These are phyloP conservation scores for Triadica sebifera DNA, from an alignment of 345 rosid species.

Conservation along the genomic window DNA sequence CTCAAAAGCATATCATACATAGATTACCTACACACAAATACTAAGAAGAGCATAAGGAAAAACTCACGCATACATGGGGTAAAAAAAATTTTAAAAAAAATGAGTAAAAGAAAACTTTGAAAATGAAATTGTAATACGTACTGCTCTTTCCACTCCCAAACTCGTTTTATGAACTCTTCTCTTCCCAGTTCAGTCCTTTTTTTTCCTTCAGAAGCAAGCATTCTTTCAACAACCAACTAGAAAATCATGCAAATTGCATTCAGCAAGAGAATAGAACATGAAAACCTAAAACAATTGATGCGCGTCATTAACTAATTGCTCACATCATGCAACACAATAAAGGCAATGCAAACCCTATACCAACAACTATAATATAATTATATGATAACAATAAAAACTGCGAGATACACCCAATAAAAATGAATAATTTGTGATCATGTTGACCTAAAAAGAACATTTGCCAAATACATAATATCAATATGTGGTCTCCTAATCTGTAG, in stretches of 20 bases:
- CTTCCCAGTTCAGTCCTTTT: slow-evolving; percentile 75
- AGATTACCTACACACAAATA: too few relatives aligned
- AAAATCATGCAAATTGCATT: slow-evolving; percentile 21
- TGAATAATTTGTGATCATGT: background rate
- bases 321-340: slow-evolving; percentile 8
- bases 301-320: slow-evolving; percentile 5
- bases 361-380: too few relatives aligned
- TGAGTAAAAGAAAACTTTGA: background rate
- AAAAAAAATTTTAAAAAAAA: background rate
- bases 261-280: slow-evolving; percentile 15
- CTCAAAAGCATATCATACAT: too few relatives aligned
- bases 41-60: background rate
- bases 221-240: slow-evolving; percentile 94
- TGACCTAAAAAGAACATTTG: background rate
- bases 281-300: background rate
- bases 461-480: slow-evolving; percentile 2
- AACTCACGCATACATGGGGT: background rate
- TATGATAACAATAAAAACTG: background rate
- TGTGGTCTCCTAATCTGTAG: slow-evolving; percentile 18
- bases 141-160: slow-evolving; percentile 99
- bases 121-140: slow-evolving; percentile 36
- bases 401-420: background rate
- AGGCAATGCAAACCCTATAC: background rate
- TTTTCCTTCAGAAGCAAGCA: slow-evolving; percentile 90
- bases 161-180: slow-evolving; percentile 84